A percentile compares a stretch with the other conserved stretches of the same genome.
Evolutionary conservation across 306 rosid genomes (phyloP).

Genomic region (Hippophae rhamnoides): DNA sequence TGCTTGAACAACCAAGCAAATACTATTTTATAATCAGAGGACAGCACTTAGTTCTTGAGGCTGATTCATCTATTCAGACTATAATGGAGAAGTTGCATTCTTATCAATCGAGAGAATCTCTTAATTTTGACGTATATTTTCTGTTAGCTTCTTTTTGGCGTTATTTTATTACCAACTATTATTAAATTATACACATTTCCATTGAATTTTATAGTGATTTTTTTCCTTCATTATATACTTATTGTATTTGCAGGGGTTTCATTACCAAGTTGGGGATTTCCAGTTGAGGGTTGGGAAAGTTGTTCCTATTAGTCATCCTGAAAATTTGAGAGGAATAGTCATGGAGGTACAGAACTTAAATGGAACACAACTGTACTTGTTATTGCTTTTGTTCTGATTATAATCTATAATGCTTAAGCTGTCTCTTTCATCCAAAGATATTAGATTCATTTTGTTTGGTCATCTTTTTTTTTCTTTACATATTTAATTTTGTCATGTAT

Average conservation of each 20-base stretch:
- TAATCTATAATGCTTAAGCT: not conserved
- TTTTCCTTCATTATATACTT: not conserved
- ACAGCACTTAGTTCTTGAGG: slow-evolving; percentile 64
- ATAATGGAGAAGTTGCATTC: slow-evolving; percentile 96
- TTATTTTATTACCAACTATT: not conserved
- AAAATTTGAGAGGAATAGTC: slow-evolving; percentile 72
- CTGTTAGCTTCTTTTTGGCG: not conserved
- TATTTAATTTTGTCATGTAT: too few relatives aligned
- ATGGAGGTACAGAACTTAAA: slow-evolving; percentile 53
- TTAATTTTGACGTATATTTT: slow-evolving; percentile 56
- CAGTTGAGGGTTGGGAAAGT: slow-evolving; percentile 73
- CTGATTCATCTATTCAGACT: slow-evolving; percentile 60
- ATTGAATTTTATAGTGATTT: not conserved
- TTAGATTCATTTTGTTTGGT: not conserved
- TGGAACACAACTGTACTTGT: not conserved
- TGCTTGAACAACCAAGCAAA: slow-evolving; percentile 73
- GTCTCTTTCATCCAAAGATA: not conserved
- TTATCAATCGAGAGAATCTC: slow-evolving; percentile 62
- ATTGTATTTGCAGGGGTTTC: slow-evolving; percentile 33
- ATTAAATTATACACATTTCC: not conserved
- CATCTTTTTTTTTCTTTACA: too few relatives aligned
- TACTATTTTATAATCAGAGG: slow-evolving; percentile 71
- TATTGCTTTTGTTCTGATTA: not conserved
- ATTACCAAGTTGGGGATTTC: slow-evolving; percentile 77
- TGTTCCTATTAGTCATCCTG: slow-evolving; percentile 58